These are phyloP conservation scores for Kwoniella dejecticola DNA, from an alignment of 768 basidiomycete species.

Conservation along the genomic window DNA sequence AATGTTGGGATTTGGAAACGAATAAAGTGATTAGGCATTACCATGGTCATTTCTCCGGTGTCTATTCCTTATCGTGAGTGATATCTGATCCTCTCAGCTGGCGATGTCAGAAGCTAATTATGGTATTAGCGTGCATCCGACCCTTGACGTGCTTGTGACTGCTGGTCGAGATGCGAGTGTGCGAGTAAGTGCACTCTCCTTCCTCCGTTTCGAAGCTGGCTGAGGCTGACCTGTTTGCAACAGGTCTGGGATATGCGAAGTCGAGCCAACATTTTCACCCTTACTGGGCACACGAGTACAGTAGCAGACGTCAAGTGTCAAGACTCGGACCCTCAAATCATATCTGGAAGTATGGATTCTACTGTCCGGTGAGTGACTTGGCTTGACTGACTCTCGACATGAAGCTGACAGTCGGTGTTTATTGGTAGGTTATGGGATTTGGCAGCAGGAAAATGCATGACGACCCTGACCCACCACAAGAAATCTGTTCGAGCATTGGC, in stretches of 20 bases:
- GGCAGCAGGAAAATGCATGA: constrained; percentile 94
- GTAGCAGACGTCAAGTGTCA: constrained; percentile 95
- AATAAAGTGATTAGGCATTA: constrained; percentile 99
- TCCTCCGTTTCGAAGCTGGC: not conserved
- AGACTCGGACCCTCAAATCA: constrained; percentile 95
- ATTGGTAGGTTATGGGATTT: constrained; percentile 79
- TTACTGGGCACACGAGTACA: constrained; percentile 90
- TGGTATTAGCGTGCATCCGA: constrained; percentile 73
- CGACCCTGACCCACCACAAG: constrained; percentile 98
- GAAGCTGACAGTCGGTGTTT: too few species aligned
- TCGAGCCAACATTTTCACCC: constrained; percentile 89
- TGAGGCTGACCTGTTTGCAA: not conserved
- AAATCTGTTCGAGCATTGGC: constrained; percentile 93
- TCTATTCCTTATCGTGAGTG: constrained; percentile 75
- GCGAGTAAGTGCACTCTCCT: constrained; percentile 60
- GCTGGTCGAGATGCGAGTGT: constrained; percentile 95
- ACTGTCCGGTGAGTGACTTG: constrained; percentile 76
- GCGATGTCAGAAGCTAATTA: constrained; percentile 49
- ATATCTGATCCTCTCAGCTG: constrained; percentile 83
- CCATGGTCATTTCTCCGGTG: constrained; percentile 96
- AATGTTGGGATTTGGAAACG: constrained; percentile 98
- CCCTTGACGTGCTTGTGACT: constrained; percentile 91
- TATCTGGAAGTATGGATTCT: constrained; percentile 97
- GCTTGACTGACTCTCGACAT: not conserved
- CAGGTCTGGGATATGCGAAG: constrained; percentile 97